Evolutionary conservation across 2,329 filamentous ascomycete genomes (phyloP).

Genomic region (Fusarium fujikuroi): DNA sequence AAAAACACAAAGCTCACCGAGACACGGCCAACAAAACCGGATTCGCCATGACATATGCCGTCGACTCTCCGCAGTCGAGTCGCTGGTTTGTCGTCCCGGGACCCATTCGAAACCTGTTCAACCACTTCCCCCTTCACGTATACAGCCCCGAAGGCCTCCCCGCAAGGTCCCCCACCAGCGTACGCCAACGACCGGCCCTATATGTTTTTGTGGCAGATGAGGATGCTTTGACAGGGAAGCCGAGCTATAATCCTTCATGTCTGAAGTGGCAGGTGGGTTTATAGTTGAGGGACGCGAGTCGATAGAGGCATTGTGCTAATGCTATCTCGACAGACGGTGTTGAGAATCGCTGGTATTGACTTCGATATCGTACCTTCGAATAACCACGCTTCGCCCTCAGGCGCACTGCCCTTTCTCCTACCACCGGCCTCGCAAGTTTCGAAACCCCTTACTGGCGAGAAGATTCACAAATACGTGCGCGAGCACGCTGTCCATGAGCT

Average conservation of each 20-base stretch:
- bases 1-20: not conserved
- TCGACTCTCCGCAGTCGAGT: slow-evolving; percentile 25
- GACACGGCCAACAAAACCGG: not conserved
- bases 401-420: slow-evolving; percentile 87
- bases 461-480: slow-evolving; percentile 75
- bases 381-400: slow-evolving; percentile 92
- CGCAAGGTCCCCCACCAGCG: slow-evolving; percentile 59
- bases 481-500: slow-evolving; percentile 54
- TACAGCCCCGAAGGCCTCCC: slow-evolving; percentile 83
- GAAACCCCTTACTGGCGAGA: slow-evolving; percentile 58
- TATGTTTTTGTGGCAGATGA: slow-evolving; percentile 79
- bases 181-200: slow-evolving; percentile 64
- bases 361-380: slow-evolving; percentile 78
- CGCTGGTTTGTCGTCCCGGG: slow-evolving; percentile 71
- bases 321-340: slow-evolving; percentile 71
- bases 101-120: slow-evolving; percentile 85
- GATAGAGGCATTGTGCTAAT: not conserved
- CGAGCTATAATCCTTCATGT: slow-evolving; percentile 92
- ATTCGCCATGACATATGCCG: slow-evolving; percentile 31
- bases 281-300: not conserved
- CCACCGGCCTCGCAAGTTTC: slow-evolving; percentile 55
- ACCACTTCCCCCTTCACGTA: slow-evolving; percentile 80
- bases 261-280: slow-evolving; percentile 90
- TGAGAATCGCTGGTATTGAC: slow-evolving; percentile 78
- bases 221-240: slow-evolving; percentile 69